Conservation (phyloP, 805 yeast genomes). For the Cyberlindnera galapagoensis region DNA sequence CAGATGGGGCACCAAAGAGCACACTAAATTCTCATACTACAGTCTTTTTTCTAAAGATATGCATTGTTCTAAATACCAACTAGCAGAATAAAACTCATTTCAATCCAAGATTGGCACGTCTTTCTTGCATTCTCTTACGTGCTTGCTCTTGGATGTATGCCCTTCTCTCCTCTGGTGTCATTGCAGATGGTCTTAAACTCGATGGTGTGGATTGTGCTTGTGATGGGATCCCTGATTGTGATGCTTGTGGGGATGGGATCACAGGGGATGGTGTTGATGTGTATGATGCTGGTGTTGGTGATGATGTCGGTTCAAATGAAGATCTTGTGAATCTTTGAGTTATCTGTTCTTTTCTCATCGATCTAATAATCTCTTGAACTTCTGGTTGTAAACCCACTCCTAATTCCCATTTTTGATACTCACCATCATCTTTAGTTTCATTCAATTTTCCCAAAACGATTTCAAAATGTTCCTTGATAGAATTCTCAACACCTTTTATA, state of each 20-base stretch:
- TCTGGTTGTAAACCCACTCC: conserved; percentile 70
- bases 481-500: conserved; percentile 62
- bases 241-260: not conserved
- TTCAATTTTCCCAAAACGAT: conserved; percentile 29
- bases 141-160: conserved; percentile 78
- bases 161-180: conserved; percentile 58
- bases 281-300: conserved; percentile 2
- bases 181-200: not conserved
- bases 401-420: conserved; percentile 65
- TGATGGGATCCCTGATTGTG: no score
- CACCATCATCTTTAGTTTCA: conserved; percentile 20
- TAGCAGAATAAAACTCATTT: no score
- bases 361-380: conserved; percentile 21
- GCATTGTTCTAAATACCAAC: no score
- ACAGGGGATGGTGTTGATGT: conserved; percentile 5
- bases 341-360: conserved; percentile 14
- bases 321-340: conserved; percentile 16
- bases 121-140: conserved; percentile 71
- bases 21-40: no score
- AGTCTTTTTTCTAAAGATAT: no score
- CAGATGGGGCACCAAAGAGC: no score
- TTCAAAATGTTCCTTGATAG: conserved; percentile 57
- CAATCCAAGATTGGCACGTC: conserved; percentile 57
- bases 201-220: conserved; percentile 2
- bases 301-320: conserved; percentile 6